phyloP scores from a whole-genome alignment of 768 basidiomycete genomes.

The Boletus rubescentipes region DNA sequence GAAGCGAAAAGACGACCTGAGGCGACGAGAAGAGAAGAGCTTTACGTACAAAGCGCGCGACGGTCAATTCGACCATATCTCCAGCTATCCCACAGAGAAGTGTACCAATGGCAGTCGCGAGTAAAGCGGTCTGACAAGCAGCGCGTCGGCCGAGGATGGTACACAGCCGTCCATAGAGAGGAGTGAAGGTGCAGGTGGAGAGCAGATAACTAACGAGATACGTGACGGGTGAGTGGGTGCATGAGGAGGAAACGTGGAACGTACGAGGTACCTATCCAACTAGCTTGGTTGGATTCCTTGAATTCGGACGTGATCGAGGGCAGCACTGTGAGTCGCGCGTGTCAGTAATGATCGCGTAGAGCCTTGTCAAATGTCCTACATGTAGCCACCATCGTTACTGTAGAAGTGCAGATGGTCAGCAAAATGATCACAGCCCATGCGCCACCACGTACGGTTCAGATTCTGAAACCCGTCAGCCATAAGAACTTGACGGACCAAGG shows the following conservation, averaged over 20 bases:
- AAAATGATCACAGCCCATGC: background rate
- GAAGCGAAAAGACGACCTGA: too few species aligned
- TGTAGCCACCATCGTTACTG: conserved; percentile 28
- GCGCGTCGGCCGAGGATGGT: conserved; percentile 13
- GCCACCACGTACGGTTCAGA: background rate
- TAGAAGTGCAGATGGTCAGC: background rate
- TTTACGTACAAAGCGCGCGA: conserved; percentile 29
- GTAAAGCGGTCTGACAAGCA: conserved; percentile 14
- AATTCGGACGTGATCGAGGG: conserved; percentile 25
- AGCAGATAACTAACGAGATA: conserved; percentile 6
- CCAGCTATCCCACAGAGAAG: conserved; percentile 11
- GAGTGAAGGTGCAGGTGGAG: conserved; percentile 19
- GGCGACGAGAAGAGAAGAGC: background rate
- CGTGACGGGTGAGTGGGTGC: too few species aligned
- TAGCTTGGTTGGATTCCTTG: conserved; percentile 28
- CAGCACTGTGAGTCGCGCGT: background rate
- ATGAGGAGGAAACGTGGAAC: background rate
- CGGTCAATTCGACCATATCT: conserved; percentile 10
- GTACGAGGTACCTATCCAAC: conserved; percentile 29
- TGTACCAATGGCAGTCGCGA: conserved; percentile 7
- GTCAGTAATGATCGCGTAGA: background rate
- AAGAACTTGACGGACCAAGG: background rate
- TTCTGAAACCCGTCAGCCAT: background rate
- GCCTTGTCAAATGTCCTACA: background rate
- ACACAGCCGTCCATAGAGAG: conserved; percentile 19